Evolutionary conservation across 208 protist genomes (phyloP), one percentile per base, ranked within the genome.

Genomic region (Naegleria fowleri): DNA sequence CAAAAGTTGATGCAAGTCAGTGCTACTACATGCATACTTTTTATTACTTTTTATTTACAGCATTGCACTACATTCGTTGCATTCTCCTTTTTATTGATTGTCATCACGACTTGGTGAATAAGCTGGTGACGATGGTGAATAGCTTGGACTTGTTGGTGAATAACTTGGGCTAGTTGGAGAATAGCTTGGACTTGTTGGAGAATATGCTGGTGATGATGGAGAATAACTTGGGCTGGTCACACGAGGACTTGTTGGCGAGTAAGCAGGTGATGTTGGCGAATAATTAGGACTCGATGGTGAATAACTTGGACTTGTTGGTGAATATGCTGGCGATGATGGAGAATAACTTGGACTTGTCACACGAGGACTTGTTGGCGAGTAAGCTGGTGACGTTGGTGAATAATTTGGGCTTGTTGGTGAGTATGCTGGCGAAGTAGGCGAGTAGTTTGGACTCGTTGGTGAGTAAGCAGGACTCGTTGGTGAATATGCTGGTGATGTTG

Each of bases 281-380:
- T 97, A 97, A 39, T 36, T 55, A 33, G 95, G 95, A 33, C 95
- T 92, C 5, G 90, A 93, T 79, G 95, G 94, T 59, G 88, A 93
- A 91, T 97, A 97, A 39, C 25, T 58, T 38, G 90, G 90, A 88
- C 43, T 76, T 29, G 95, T 95, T 48, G 96, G 96, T 25, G 92
- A 93, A 86, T 96, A 97, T 33, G 43, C 90, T 75, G 96, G 95
- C 29, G 88, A 92, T 6, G 95, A 96, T 51, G 95, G 95, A 36
- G 92, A 92, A 89, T 98, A 97, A 38, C 40, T 75, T 33, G 96
- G 94, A 16, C 91, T 94, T 0, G 93, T 95, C 7, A 95, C 97
- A 55, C 40, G 5, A 67, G 92, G 88, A 97, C 97, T 36, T 86
- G 75, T 89, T 33, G 96, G 95, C 2, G 92, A 93, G 91, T 97